Evolutionary conservation across 108 stramenopile genomes (phyloP), one percentile per base, ranked within the genome.

Genomic region (Skeletonema tropicum): DNA sequence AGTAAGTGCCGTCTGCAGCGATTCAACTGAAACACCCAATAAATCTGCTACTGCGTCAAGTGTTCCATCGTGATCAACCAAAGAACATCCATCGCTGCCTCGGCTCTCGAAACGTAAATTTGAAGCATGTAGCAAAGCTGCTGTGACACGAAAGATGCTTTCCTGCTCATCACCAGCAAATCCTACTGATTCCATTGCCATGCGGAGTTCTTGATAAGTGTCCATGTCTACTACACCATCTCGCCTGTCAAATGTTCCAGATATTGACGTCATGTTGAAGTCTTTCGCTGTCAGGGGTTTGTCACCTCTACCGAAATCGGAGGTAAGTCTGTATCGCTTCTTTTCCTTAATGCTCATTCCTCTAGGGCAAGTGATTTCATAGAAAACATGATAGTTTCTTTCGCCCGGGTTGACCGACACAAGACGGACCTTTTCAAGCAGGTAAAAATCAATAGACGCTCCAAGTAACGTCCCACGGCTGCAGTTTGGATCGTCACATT

Each of bases 371-470:
- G 95, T 70, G 17, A 98, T 81, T 72, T 97, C 95, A 73, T 98
- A 97, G 78, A 98, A 97, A 32, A 97, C 82, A 70, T 98, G 96
- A 85, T 94, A 98, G 74, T 97, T 98, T 31, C 96, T 85, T 77
- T 98, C 92, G 0, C 95, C 95, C 3, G 72, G 70, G 30, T 86
- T 79, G 11, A 89, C 92, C 9, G 87, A 77, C 9, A 93, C 83
- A 9, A 96, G 69, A 19, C 92, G 84, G 3, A 88, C 90, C 68
- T 96, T 96, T 80, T 96, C 95, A 60, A 96, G 74, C n/a, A 96
- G 71, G 61, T 96, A 96, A 30, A 90, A 87, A 68, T 89, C 79
- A 35, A 96, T 91, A 6, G 80, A 86, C 15, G 95, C 92, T 15
- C 90, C 93, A 19, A 82, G 49, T 48, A 96, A 70, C 10, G 76